A percentile compares a stretch with the other conserved stretches of the same genome.
phyloP scores from a whole-genome alignment of 495 filamentous ascomycete genomes.

The Trichoderma orchidacearum region DNA sequence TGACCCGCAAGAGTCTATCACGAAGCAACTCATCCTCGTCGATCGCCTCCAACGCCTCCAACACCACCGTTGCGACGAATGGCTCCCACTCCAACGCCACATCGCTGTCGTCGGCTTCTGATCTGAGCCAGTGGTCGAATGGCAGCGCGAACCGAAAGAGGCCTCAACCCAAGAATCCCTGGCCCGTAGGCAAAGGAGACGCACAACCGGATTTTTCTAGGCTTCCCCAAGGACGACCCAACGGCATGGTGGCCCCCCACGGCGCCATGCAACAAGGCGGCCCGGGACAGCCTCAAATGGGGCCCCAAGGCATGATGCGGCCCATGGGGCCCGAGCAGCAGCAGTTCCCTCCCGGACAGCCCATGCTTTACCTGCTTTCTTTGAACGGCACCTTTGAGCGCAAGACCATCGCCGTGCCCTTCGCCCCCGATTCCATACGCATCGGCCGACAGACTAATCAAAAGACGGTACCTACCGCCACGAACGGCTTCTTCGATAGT shows the following conservation, averaged over 20 bases:
- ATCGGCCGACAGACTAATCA: constrained; percentile 96
- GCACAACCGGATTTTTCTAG: constrained; percentile 30
- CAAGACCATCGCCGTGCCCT: constrained; percentile 88
- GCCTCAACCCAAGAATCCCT: constrained; percentile 46
- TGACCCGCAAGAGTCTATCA: constrained; percentile 72
- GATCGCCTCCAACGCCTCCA: constrained; percentile 53
- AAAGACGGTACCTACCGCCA: constrained; percentile 77
- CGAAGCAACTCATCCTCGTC: constrained; percentile 84
- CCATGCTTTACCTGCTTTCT: constrained; percentile 68
- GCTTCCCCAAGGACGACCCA: constrained; percentile 37
- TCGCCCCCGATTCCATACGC: constrained; percentile 71
- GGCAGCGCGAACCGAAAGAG: constrained; percentile 51
- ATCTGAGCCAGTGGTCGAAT: constrained; percentile 28
- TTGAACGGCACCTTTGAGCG: constrained; percentile 92
- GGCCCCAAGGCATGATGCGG: constrained; percentile 26
- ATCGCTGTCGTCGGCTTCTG: constrained; percentile 25
- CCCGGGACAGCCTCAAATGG: constrained; percentile 30
- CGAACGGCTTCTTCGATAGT: constrained; percentile 94
- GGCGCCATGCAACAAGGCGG: constrained; percentile 51
- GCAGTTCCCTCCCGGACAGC: constrained; percentile 36
- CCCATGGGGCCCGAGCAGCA: constrained; percentile 37
- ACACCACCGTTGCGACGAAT: constrained; percentile 37
- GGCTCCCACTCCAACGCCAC: constrained; percentile 22
- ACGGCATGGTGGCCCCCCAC: constrained; percentile 23
- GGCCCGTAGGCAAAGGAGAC: constrained; percentile 43